A percentile compares a stretch with the other conserved stretches of the same genome.
Evolutionary conservation across 139 green algal genomes (phyloP).

Genomic region (Dunaliella sp.): DNA sequence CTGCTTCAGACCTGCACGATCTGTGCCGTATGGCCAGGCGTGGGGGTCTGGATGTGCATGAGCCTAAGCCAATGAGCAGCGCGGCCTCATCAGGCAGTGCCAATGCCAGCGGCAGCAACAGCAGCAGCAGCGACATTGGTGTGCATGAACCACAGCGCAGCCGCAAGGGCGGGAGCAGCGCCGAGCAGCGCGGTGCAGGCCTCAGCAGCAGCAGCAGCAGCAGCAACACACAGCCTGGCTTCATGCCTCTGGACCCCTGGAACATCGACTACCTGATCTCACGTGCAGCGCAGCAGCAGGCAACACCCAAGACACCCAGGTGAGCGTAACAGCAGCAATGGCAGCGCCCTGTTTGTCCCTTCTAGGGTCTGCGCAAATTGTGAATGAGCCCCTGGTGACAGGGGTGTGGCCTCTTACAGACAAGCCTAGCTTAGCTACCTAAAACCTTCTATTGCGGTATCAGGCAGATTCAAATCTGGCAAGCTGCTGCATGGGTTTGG

Average conservation of each 20-base stretch:
- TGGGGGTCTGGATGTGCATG: not conserved
- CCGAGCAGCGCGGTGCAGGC: not conserved
- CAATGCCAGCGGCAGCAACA: not conserved
- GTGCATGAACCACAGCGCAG: too few relatives aligned
- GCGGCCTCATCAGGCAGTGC: not conserved
- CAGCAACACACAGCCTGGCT: not conserved
- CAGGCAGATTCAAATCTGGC: too few relatives aligned
- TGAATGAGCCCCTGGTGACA: too few relatives aligned
- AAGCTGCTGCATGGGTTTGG: too few relatives aligned
- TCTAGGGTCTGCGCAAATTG: too few relatives aligned
- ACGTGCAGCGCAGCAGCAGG: not conserved
- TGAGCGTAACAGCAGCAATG: too few relatives aligned
- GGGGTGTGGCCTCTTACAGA: too few relatives aligned
- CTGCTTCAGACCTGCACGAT: not conserved
- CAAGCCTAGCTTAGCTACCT: too few relatives aligned
- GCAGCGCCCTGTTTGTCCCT: too few relatives aligned
- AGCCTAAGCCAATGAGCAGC: not conserved
- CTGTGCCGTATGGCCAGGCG: not conserved
- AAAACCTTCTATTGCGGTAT: too few relatives aligned
- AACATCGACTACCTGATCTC: not conserved
- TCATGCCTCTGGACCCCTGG: not conserved
- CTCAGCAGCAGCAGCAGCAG: not conserved
- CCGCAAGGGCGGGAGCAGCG: not conserved
- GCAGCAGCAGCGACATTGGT: not conserved
- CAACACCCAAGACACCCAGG: not conserved